phyloP scores from a whole-genome alignment of 208 protist species.

The Trypanosoma caninum region DNA sequence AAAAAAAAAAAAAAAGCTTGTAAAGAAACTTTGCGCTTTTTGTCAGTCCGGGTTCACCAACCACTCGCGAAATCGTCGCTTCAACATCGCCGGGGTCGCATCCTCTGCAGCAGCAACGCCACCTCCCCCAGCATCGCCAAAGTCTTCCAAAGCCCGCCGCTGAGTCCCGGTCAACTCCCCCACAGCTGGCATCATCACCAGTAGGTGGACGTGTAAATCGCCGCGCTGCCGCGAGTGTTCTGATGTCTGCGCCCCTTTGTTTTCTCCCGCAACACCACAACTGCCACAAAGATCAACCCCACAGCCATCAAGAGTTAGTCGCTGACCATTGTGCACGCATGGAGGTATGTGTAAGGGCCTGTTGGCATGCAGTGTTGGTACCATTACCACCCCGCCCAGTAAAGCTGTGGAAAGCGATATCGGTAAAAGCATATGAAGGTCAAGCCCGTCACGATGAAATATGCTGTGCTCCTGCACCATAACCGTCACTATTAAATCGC shows the following conservation, averaged over 20 bases:
- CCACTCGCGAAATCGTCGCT: conserved; percentile 60
- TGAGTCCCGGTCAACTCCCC: conserved; percentile 61
- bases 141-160: conserved; percentile 45
- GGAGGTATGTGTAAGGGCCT: conserved; percentile 56
- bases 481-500: conserved; percentile 72
- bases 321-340: conserved; percentile 69
- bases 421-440: conserved; percentile 79
- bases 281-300: conserved; percentile 23
- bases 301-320: conserved; percentile 37
- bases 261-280: background rate
- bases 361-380: conserved; percentile 41
- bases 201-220: conserved; percentile 49
- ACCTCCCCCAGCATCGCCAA: background rate
- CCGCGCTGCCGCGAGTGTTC: conserved; percentile 1
- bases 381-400: conserved; percentile 67
- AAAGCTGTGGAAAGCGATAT: conserved; percentile 71
- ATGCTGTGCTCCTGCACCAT: conserved; percentile 68
- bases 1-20: no score
- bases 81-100: conserved; percentile 32
- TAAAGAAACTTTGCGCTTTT: no score
- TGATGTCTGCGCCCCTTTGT: background rate
- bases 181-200: conserved; percentile 64
- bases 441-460: conserved; percentile 49
- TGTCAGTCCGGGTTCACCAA: conserved; percentile 25
- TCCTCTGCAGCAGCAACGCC: background rate